Conservation (phyloP, 331 rosid species). For the Acacia concinna region DNA sequence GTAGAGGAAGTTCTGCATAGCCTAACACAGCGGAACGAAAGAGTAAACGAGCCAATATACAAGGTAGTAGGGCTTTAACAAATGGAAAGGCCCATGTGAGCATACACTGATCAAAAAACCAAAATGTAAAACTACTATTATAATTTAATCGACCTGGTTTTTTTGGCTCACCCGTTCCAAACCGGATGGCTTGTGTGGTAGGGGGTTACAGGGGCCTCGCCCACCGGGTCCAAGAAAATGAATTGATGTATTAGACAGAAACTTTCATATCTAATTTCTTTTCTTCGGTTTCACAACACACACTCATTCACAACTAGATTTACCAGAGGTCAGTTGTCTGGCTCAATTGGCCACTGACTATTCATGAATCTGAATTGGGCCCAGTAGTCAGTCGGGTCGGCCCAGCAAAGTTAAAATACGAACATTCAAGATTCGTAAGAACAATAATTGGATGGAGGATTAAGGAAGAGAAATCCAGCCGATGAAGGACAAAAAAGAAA, state of each 20-base stretch:
- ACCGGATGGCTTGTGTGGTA: not conserved
- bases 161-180: not conserved
- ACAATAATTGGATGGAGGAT: not conserved
- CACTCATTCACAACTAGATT: not conserved
- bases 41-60: no score
- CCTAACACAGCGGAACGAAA: not conserved
- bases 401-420: not conserved
- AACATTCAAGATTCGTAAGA: not conserved
- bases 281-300: not conserved
- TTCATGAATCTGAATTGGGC: conserved; percentile 23
- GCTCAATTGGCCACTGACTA: not conserved
- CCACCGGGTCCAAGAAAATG: not conserved
- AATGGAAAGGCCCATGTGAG: not conserved
- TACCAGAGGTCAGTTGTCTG: not conserved
- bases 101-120: not conserved
- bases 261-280: not conserved
- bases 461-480: conserved; percentile 4
- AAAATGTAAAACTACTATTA: not conserved
- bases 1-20: not conserved
- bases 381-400: conserved; percentile 14
- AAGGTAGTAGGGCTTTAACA: not conserved
- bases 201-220: not conserved
- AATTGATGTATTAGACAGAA: not conserved
- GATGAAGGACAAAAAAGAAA: not conserved
- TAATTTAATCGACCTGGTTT: not conserved